phyloP scores from a whole-genome alignment of 2,329 filamentous ascomycete genomes.

The Nigrospora osmanthi region DNA sequence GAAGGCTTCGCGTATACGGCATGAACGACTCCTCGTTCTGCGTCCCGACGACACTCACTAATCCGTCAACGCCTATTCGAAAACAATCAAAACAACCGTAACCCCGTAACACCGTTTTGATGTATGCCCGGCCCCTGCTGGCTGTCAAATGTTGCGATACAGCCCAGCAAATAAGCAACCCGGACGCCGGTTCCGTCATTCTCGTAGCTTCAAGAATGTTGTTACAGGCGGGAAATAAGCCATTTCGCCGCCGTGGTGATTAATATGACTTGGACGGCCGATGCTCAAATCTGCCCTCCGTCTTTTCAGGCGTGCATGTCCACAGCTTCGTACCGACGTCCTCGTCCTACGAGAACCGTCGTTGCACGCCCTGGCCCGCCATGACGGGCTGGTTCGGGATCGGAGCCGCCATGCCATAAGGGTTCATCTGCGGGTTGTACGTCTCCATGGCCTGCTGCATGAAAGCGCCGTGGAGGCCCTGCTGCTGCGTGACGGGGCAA shows the following conservation, averaged over 20 bases:
- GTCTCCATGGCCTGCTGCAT: constrained; percentile 50
- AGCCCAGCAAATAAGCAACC: constrained; percentile 3
- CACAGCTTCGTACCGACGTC: constrained; percentile 1
- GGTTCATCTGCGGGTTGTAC: constrained; percentile 48
- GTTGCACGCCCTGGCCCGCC: constrained; percentile 45
- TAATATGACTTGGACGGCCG: neutral
- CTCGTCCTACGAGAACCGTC: constrained; percentile 46
- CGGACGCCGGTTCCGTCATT: constrained; percentile 11
- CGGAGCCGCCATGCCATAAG: constrained; percentile 48
- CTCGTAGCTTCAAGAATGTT: constrained; percentile 26
- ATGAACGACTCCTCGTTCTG: too few species aligned
- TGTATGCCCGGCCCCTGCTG: constrained; percentile 30
- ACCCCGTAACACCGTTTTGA: constrained; percentile 36
- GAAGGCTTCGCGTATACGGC: too few species aligned
- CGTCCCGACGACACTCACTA: too few species aligned
- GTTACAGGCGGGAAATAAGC: constrained; percentile 23
- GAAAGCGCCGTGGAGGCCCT: constrained; percentile 57
- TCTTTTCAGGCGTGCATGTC: too few species aligned
- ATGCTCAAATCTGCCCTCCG: too few species aligned
- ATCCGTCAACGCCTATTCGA: constrained; percentile 14
- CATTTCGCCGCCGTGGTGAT: neutral
- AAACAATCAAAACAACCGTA: constrained; percentile 17
- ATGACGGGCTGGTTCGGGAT: constrained; percentile 47
- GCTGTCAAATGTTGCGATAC: constrained; percentile 7
- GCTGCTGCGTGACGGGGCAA: constrained; percentile 84